Evolutionary conservation across 139 green algal species (phyloP).

Genomic region (Pycnococcus provasolii): DNA sequence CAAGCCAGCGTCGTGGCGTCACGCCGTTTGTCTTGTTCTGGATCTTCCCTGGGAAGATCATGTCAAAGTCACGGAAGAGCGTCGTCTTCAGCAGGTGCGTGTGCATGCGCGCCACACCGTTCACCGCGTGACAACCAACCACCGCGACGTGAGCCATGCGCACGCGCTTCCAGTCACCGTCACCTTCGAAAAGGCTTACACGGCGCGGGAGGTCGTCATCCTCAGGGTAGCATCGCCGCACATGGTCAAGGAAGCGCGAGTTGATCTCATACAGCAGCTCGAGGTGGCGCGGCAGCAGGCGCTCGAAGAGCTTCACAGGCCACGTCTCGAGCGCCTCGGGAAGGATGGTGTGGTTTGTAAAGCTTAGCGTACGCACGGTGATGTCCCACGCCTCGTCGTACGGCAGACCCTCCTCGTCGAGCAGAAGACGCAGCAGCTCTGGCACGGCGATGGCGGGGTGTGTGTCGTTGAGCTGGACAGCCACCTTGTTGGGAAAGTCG

Average conservation of each 20-base stretch:
- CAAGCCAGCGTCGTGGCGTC: constrained; percentile 73
- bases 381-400: constrained; percentile 89
- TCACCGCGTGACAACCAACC: constrained; percentile 71
- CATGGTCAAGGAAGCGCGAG: constrained; percentile 83
- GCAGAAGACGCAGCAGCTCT: constrained; percentile 95
- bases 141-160: constrained; percentile 93
- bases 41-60: constrained; percentile 71
- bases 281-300: constrained; percentile 80
- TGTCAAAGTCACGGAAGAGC: constrained; percentile 53
- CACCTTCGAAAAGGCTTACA: constrained; percentile 91
- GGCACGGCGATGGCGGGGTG: constrained; percentile 85
- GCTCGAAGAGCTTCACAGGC: constrained; percentile 34
- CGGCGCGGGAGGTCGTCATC: constrained; percentile 69
- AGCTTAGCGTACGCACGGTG: constrained; percentile 45
- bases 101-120: constrained; percentile 95
- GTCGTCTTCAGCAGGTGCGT: constrained; percentile 74
- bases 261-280: constrained; percentile 99
- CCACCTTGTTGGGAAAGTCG: constrained; percentile 38
- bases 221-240: constrained; percentile 43
- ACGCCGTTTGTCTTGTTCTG: constrained; percentile 98
- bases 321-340: constrained; percentile 89
- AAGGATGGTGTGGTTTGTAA: constrained; percentile 88
- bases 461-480: constrained; percentile 97
- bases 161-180: constrained; percentile 65
- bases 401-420: constrained; percentile 85